Base-by-base conservation (phyloP, 257 asterid species). In the Petunia secreta region DNA sequence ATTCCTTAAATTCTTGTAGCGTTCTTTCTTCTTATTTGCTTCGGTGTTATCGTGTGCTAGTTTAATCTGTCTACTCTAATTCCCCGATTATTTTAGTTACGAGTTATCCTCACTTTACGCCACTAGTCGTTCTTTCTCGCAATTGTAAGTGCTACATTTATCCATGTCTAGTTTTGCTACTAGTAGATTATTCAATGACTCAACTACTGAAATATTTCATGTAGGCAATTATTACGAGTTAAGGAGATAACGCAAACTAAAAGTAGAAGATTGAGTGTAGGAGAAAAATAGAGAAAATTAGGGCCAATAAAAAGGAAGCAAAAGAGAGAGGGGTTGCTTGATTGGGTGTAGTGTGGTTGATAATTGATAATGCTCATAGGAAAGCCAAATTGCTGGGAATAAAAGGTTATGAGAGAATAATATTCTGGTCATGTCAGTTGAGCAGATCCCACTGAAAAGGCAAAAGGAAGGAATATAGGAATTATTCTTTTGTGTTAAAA, bases 391-490 rank as follows among this genome's bases (percentile, higher is more conserved):
- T 73, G 53, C 15, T 78, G 63, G 78, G 78, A 73, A 73, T 73
- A 78, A 78, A 62, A 68, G 52, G 36, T 34, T 59, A 25, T 58
- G 5, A 58, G 8, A 40, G 36, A 65, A 65, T 6, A 34, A 11
- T 58, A 68, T 43, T 43, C 55, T 55, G 7, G 69, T 73, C 80
- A 69, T 39, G 74, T 78, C 80, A 75, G 79, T 41, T 78, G 4
- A 15, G 34, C 80, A 57, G 82, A 81, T 83, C 90, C 87, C 84
- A 82, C 84, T 82, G 62, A 25, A 80, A 68, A 74, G 34, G 41
- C 65, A 79, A 52, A 75, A 52, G 79, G 80, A 78, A 63, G 43
- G 46, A 79, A 64, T 53, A n/a, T 48, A 79, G 50, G 36, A 85
- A 82, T 83, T 44, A 82, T 84, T 84, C 82, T 62, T 53, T 73